Evolutionary conservation across 1,284 basidiomycete genomes (phyloP), one percentile per base, ranked within the genome.

Genomic region (Microbotryum silenes-acaulis): DNA sequence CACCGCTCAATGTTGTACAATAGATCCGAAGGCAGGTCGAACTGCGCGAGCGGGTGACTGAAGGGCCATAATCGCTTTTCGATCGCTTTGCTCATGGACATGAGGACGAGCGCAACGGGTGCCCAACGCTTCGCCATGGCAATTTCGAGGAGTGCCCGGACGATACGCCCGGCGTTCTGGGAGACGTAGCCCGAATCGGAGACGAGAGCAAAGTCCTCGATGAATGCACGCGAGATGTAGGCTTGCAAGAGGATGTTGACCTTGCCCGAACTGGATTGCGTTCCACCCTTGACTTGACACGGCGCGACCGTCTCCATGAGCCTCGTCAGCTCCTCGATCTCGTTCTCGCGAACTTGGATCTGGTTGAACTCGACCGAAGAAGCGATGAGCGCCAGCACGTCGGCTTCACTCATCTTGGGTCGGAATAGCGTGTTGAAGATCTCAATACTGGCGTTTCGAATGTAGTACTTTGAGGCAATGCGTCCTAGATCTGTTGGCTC

Each of bases 321-420:
- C 51, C 77, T 77, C 65, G 88, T 83, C 10, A 99, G 80, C 74
- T 99, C 96, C 62, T 86, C 81, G 29, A 86, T 77, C 75, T 99
- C 97, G 23, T 85, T 86, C 72, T 97, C 96, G 62, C 96, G 84
- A 8, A 92, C 79, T 78, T 96, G 89, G 55, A 99, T 86, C 79
- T 99, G 96, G 63, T 91, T 84, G 72, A 98, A 99, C 87, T 99
- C 96, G 12, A 90, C 91, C 61, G 91, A 94, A 78, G 83, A 84
- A 67, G 89, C 86, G 46, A 98, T 81, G 83, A 97, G 85, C 7
- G 77, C 81, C 54, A 99, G 81, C 27, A 91, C 83, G 75, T 98
- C 93, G 2, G 93, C 96, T 75, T 98, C 94, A 16, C 87, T 85
- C 92, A 98, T 97, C 63, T 79, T 83, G 1, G 85, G 81, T 59